Conservation (phyloP, 2,329 filamentous ascomycete genomes). For the Pseudogymnoascus sp. region DNA sequence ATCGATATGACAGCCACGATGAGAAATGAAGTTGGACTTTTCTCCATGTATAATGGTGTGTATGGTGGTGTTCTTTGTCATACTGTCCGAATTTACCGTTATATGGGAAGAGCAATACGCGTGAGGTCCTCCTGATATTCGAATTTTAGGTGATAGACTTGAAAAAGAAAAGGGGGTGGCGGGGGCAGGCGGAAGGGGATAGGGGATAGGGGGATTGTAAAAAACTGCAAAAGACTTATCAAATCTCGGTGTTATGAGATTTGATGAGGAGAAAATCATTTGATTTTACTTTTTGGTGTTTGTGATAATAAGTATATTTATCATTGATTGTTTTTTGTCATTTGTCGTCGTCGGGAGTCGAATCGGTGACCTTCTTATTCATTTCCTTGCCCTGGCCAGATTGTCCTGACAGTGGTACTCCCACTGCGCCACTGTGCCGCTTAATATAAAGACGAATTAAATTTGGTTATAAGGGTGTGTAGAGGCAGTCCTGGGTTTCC, state of each 20-base stretch:
- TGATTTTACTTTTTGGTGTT: conserved; percentile 2
- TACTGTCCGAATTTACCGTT: too few relatives aligned
- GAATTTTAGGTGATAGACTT: too few relatives aligned
- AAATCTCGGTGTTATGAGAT: neutral
- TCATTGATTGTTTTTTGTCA: neutral
- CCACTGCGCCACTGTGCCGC: conserved; percentile 7
- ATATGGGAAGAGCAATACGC: too few relatives aligned
- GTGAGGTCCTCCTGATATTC: too few relatives aligned
- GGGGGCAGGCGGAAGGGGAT: too few relatives aligned
- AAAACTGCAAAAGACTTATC: conserved; percentile 2
- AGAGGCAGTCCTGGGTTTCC: neutral
- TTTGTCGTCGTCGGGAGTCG: neutral
- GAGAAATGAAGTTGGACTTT: too few relatives aligned
- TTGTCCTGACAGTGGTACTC: conserved; percentile 6
- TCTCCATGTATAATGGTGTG: too few relatives aligned
- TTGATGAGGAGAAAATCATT: conserved; percentile 1
- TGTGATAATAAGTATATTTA: neutral
- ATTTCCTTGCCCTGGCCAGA: conserved; percentile 3
- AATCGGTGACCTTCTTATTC: neutral
- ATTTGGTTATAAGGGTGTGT: neutral
- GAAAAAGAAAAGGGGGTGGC: too few relatives aligned
- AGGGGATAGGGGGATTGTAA: neutral
- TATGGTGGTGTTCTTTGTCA: too few relatives aligned
- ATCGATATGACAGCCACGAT: too few relatives aligned
- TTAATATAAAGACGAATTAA: neutral